Percentiles rank a stretch among this genome's conserved stretches.
Conservation (phyloP, 768 basidiomycete genomes). For the Termitomyces sp. region DNA sequence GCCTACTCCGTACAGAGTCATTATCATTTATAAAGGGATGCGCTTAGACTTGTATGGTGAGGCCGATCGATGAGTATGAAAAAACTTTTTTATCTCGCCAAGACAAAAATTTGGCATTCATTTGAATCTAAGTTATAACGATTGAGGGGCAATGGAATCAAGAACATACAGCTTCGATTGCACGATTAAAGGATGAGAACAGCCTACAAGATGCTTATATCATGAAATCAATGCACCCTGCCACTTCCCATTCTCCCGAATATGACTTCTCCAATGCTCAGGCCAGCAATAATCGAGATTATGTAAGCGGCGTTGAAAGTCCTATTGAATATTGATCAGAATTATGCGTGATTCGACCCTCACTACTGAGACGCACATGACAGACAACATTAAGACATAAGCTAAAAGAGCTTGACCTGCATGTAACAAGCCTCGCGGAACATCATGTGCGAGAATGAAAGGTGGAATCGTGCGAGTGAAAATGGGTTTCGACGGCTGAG, state of each 20-base stretch:
- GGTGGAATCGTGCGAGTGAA: constrained; percentile 42
- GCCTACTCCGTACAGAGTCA: not conserved
- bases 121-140: not conserved
- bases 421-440: constrained; percentile 63
- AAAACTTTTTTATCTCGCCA: constrained; percentile 3
- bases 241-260: constrained; percentile 51
- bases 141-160: constrained; percentile 1
- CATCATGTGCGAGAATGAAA: constrained; percentile 62
- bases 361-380: constrained; percentile 53
- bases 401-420: constrained; percentile 55
- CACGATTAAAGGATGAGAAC: not conserved
- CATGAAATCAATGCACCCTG: constrained; percentile 6
- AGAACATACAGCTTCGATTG: not conserved
- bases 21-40: not conserved
- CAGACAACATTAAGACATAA: constrained; percentile 74
- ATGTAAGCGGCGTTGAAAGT: constrained; percentile 78
- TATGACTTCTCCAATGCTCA: constrained; percentile 67
- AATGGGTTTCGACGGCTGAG: not conserved
- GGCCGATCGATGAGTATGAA: not conserved
- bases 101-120: not conserved
- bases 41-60: not conserved
- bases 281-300: constrained; percentile 63
- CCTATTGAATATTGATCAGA: constrained; percentile 36
- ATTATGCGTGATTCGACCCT: not conserved
- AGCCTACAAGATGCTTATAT: not conserved